A percentile compares a stretch with the other conserved stretches of the same genome.
phyloP scores from a whole-genome alignment of 2,329 filamentous ascomycete species.

The Pezicula carpinea region DNA sequence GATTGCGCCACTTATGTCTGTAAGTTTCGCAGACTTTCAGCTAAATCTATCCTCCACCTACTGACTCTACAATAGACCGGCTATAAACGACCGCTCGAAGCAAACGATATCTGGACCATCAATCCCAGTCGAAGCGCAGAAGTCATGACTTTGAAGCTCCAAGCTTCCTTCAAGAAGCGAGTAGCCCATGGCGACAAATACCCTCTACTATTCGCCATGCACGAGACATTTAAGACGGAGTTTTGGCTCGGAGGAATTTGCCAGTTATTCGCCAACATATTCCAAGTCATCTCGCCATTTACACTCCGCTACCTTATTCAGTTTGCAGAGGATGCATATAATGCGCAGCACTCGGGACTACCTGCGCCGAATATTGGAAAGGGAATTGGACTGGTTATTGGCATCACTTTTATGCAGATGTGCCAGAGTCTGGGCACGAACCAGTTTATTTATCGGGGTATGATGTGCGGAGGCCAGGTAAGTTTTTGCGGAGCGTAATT shows the following conservation, averaged over 20 bases:
- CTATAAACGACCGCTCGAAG: slow-evolving; percentile 77
- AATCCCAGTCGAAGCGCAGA: slow-evolving; percentile 76
- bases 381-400: slow-evolving; percentile 76
- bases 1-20: slow-evolving; percentile 83
- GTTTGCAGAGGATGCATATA: slow-evolving; percentile 74
- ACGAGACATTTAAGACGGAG: slow-evolving; percentile 77
- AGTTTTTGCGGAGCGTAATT: no score
- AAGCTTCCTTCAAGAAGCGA: slow-evolving; percentile 65
- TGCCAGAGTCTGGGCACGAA: slow-evolving; percentile 73
- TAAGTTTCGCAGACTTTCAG: slow-evolving; percentile 34
- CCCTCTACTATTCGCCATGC: slow-evolving; percentile 71
- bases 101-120: slow-evolving; percentile 83
- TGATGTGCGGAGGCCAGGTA: slow-evolving; percentile 80
- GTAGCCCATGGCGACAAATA: slow-evolving; percentile 62
- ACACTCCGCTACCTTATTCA: slow-evolving; percentile 77
- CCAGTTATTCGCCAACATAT: slow-evolving; percentile 62
- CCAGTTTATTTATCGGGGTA: slow-evolving; percentile 86
- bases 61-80: slow-evolving; percentile 53
- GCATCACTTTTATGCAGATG: slow-evolving; percentile 78
- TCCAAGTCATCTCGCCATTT: slow-evolving; percentile 79
- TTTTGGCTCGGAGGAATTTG: slow-evolving; percentile 76
- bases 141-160: slow-evolving; percentile 61
- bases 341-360: slow-evolving; percentile 44
- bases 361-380: slow-evolving; percentile 62
- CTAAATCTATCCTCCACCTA: not conserved